phyloP scores from a whole-genome alignment of 179 eudicot species.

The Beta corolliflora region DNA sequence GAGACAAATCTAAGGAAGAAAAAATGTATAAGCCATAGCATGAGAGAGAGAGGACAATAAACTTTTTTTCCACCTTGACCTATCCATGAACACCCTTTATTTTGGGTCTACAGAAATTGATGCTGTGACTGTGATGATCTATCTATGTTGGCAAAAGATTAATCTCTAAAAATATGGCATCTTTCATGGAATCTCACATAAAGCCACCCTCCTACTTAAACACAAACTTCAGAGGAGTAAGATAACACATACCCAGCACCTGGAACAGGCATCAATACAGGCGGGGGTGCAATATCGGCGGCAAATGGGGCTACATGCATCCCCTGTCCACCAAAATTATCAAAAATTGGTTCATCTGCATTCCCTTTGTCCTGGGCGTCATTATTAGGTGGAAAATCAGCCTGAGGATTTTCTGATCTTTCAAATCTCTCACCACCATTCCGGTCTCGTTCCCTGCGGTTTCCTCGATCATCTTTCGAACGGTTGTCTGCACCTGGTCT shows the following conservation, averaged over 20 bases:
- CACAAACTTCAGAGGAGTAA: background rate
- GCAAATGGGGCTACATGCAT: conserved; percentile 63
- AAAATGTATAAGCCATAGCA: background rate
- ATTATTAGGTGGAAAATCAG: conserved; percentile 57
- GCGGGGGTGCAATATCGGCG: conserved; percentile 84
- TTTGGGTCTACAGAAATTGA: background rate
- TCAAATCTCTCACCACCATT: conserved; percentile 71
- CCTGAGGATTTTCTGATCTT: conserved; percentile 66
- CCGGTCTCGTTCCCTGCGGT: conserved; percentile 74
- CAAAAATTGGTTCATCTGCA: conserved; percentile 79
- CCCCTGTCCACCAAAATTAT: conserved; percentile 78
- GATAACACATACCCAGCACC: conserved; percentile 84
- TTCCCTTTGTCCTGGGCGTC: conserved; percentile 60
- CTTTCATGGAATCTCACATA: background rate
- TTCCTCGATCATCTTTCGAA: conserved; percentile 75
- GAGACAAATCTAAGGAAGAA: background rate
- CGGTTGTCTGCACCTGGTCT: conserved; percentile 67
- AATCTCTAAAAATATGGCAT: background rate
- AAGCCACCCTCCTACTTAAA: background rate
- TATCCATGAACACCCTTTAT: background rate
- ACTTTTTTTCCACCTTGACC: background rate
- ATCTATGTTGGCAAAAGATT: background rate
- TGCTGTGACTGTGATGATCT: background rate
- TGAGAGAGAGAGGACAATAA: background rate
- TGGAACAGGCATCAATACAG: conserved; percentile 97